phyloP scores from a whole-genome alignment of 139 green algal genomes.

The Chloropicon primus region DNA sequence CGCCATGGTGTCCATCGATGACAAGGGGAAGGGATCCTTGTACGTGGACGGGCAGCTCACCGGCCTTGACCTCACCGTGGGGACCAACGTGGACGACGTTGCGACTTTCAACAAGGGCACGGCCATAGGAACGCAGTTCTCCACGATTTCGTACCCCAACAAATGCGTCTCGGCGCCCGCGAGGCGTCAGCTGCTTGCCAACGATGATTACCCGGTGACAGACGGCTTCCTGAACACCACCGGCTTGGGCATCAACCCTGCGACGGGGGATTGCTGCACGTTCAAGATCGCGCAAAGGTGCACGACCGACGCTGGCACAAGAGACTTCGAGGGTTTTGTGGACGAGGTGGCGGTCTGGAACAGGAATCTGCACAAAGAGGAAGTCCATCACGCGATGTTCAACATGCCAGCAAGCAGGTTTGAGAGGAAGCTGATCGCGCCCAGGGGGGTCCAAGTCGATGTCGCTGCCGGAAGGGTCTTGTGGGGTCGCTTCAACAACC shows the following conservation, averaged over 20 bases:
- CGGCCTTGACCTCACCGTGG: neutral
- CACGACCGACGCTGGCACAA: neutral
- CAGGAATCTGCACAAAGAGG: neutral
- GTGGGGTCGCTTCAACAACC: slow-evolving; percentile 15
- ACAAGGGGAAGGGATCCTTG: slow-evolving; percentile 4
- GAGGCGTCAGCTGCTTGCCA: no score
- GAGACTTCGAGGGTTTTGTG: slow-evolving; percentile 11
- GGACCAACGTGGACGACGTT: neutral
- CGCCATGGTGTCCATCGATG: slow-evolving; percentile 6
- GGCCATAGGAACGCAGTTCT: neutral
- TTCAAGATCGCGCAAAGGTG: neutral
- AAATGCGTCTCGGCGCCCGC: neutral
- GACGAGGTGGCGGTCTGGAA: slow-evolving; percentile 21
- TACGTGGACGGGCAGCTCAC: slow-evolving; percentile 13
- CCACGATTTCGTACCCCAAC: neutral
- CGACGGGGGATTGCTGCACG: neutral
- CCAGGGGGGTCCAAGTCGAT: slow-evolving; percentile 9
- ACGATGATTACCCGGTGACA: no score
- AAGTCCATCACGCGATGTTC: slow-evolving; percentile 9
- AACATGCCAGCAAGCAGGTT: slow-evolving; percentile 13
- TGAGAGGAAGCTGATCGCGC: slow-evolving; percentile 5
- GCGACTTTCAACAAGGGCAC: neutral
- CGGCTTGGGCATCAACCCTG: neutral
- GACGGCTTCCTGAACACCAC: neutral
- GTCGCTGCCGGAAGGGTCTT: slow-evolving; percentile 9